These are phyloP conservation scores for Chamaecrista fasciculata DNA, from an alignment of 306 rosid genomes.

Conservation along the genomic window DNA sequence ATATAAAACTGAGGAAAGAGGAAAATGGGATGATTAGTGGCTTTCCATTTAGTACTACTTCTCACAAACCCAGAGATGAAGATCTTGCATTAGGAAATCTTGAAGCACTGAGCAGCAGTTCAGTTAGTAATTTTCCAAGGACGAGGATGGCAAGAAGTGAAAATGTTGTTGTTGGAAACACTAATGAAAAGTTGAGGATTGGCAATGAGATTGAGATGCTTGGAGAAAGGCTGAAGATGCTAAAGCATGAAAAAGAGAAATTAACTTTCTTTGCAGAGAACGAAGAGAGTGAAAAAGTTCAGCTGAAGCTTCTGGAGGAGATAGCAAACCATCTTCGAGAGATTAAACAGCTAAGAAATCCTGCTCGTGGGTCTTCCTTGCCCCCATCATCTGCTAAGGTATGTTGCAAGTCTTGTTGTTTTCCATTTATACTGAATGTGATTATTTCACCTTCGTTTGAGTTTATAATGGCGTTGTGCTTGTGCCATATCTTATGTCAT, in stretches of 20 bases:
- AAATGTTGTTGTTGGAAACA: conserved; percentile 21
- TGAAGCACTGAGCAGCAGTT: conserved; percentile 4
- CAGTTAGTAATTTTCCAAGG: conserved; percentile 21
- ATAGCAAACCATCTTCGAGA: conserved; percentile 33
- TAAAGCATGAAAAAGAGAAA: conserved; percentile 40
- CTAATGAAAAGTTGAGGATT: conserved; percentile 40
- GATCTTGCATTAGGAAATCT: conserved; percentile 28
- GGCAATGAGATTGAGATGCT: conserved; percentile 45
- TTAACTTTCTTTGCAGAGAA: conserved; percentile 34
- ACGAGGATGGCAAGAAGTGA: conserved; percentile 16
- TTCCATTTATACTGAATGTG: not conserved
- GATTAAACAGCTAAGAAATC: conserved; percentile 37
- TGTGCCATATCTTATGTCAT: not conserved
- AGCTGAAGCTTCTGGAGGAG: conserved; percentile 48
- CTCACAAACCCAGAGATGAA: conserved; percentile 25
- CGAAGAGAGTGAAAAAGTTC: conserved; percentile 34
- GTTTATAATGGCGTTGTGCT: conserved; percentile 20
- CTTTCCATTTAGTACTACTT: conserved; percentile 29
- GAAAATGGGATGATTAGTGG: conserved; percentile 33
- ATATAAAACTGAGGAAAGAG: conserved; percentile 36
- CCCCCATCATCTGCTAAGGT: conserved; percentile 56
- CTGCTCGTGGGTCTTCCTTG: conserved; percentile 38
- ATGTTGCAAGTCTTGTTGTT: conserved; percentile 18
- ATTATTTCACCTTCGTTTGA: conserved; percentile 21
- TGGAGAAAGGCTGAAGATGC: conserved; percentile 41